phyloP scores from a whole-genome alignment of 192 early-diverging fungal species.

The Podila minutissima region DNA sequence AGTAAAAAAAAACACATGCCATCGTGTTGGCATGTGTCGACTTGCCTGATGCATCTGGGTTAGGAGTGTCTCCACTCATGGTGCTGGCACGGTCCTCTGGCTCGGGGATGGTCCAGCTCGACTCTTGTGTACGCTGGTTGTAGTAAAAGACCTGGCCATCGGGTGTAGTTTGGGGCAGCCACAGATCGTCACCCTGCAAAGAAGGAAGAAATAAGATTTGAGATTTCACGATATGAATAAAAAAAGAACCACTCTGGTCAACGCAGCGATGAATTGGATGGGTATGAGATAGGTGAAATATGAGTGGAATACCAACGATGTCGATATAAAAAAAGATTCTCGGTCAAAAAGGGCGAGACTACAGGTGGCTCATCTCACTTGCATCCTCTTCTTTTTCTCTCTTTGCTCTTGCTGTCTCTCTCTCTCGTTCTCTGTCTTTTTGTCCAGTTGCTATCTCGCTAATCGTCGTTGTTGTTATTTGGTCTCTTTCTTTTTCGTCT shows the following conservation, averaged over 20 bases:
- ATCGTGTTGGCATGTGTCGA: neutral
- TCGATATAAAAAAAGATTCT: no score
- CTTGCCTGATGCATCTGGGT: conserved; percentile 37
- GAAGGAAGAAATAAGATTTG: conserved; percentile 1
- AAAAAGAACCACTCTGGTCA: neutral
- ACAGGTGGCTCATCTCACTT: neutral
- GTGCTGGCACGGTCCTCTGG: conserved; percentile 40
- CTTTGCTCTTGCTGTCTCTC: neutral
- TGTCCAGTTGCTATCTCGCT: neutral
- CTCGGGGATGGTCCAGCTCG: conserved; percentile 54
- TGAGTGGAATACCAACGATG: no score
- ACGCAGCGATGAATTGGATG: no score
- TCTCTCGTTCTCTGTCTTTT: neutral
- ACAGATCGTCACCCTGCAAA: conserved; percentile 46
- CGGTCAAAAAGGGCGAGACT: no score
- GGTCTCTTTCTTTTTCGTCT: neutral
- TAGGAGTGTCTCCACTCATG: conserved; percentile 20
- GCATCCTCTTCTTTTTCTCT: neutral
- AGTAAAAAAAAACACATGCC: neutral
- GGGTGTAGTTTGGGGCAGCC: conserved; percentile 57
- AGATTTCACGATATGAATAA: neutral
- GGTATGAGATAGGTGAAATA: no score
- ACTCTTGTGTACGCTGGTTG: conserved; percentile 55
- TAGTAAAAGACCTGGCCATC: conserved; percentile 61
- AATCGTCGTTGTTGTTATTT: neutral